Conservation (phyloP, 176 grass and related monocot species). For the Musa schizocarpa region DNA sequence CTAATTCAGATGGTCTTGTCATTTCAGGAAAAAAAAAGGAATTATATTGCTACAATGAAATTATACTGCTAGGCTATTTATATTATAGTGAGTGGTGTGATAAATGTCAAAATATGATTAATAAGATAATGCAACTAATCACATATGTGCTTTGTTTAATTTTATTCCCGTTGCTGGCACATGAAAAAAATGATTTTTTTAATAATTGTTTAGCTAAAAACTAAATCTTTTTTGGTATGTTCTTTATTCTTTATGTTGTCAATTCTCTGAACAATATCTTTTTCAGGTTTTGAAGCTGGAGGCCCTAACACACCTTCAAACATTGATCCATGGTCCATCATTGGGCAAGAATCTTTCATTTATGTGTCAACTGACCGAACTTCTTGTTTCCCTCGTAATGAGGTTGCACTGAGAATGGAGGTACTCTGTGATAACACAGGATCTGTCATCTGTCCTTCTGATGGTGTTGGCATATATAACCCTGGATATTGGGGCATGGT, state of each 20-base stretch:
- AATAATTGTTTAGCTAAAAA: neutral
- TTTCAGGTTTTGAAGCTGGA: constrained; percentile 80
- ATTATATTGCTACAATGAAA: neutral
- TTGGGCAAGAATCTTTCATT: constrained; percentile 48
- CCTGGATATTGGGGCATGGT: constrained; percentile 95
- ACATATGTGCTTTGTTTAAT: neutral
- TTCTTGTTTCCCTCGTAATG: constrained; percentile 51
- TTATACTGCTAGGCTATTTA: too few relatives aligned
- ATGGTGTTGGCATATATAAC: constrained; percentile 76
- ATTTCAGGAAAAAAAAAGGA: neutral
- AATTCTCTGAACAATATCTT: neutral
- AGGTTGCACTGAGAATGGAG: constrained; percentile 62
- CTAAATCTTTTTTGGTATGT: neutral
- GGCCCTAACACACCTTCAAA: constrained; percentile 66
- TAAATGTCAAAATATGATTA: neutral
- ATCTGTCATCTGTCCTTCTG: constrained; percentile 33
- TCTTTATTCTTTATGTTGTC: neutral
- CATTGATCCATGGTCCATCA: constrained; percentile 58
- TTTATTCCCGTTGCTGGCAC: neutral
- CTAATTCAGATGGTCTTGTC: neutral
- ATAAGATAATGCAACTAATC: neutral
- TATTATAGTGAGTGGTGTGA: neutral
- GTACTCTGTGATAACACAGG: constrained; percentile 38
- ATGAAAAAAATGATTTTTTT: neutral
- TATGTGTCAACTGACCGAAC: constrained; percentile 42